Evolutionary conservation across 805 yeast genomes (phyloP).

Genomic region (Teunomyces gatunensis): DNA sequence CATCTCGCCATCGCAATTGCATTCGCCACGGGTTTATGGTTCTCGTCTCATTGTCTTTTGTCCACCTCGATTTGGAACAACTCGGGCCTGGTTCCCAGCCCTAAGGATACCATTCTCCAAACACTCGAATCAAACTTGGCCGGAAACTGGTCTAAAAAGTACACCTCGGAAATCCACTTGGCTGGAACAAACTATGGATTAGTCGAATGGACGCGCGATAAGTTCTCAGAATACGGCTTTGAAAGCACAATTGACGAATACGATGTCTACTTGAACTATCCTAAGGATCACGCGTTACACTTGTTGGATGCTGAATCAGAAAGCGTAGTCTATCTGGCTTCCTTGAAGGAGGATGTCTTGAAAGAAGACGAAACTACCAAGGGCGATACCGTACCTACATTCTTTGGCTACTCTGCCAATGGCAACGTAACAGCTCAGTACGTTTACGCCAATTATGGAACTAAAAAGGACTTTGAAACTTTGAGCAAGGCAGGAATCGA

Average conservation of each 20-base stretch:
- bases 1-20: not conserved
- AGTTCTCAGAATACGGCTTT: constrained; percentile 52
- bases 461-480: constrained; percentile 48
- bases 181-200: constrained; percentile 44
- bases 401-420: constrained; percentile 62
- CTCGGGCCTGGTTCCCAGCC: not conserved
- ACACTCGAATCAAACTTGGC: constrained; percentile 28
- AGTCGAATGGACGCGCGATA: constrained; percentile 50
- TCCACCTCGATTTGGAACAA: not conserved
- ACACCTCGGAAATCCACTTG: constrained; percentile 42
- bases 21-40: not conserved
- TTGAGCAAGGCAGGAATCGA: constrained; percentile 41
- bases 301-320: constrained; percentile 26
- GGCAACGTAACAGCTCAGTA: constrained; percentile 57
- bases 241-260: constrained; percentile 46
- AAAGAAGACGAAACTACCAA: constrained; percentile 39
- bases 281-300: constrained; percentile 43
- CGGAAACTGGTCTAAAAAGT: constrained; percentile 41
- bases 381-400: constrained; percentile 46
- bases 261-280: constrained; percentile 55
- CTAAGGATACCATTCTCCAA: not conserved
- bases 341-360: constrained; percentile 48
- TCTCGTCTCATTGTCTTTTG: not conserved
- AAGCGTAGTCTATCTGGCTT: constrained; percentile 45
- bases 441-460: constrained; percentile 62